Conservation (phyloP, 2,329 filamentous ascomycete species). For the Xylaria sp. region DNA sequence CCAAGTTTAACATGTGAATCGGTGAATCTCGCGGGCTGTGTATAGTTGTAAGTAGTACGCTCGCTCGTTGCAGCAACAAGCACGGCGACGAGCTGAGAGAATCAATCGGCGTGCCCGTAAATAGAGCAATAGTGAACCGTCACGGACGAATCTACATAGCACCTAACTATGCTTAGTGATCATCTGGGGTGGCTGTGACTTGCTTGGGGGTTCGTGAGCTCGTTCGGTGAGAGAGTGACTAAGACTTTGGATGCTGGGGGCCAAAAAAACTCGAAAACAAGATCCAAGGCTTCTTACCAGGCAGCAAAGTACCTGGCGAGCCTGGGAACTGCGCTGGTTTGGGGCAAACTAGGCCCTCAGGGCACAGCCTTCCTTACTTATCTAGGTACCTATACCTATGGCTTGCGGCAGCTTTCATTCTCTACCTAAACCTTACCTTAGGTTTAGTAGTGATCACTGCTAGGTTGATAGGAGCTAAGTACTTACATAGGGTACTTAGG, state of each 20-base stretch:
- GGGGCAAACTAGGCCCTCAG: neutral
- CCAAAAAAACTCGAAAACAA: neutral
- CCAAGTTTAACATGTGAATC: too few species aligned
- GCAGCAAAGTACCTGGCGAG: neutral
- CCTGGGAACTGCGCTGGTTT: neutral
- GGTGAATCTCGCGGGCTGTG: neutral
- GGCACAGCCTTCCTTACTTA: neutral
- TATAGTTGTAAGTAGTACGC: neutral
- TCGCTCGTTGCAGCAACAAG: neutral
- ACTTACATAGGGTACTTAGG: neutral
- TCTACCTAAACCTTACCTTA: neutral
- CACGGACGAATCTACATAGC: neutral
- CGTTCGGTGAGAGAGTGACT: constrained; percentile 9
- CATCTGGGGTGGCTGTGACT: constrained; percentile 27
- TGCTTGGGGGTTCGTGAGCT: neutral
- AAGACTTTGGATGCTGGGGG: constrained; percentile 9
- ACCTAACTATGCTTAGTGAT: neutral
- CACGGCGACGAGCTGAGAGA: neutral
- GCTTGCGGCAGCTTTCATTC: neutral
- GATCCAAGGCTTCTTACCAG: neutral
- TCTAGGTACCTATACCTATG: neutral
- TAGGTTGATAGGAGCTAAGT: neutral
- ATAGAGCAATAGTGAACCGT: neutral
- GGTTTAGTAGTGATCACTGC: neutral
- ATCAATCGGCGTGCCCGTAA: neutral